Conservation (phyloP, 441 rosid genomes). For the Pelargonium cotyledonis region DNA sequence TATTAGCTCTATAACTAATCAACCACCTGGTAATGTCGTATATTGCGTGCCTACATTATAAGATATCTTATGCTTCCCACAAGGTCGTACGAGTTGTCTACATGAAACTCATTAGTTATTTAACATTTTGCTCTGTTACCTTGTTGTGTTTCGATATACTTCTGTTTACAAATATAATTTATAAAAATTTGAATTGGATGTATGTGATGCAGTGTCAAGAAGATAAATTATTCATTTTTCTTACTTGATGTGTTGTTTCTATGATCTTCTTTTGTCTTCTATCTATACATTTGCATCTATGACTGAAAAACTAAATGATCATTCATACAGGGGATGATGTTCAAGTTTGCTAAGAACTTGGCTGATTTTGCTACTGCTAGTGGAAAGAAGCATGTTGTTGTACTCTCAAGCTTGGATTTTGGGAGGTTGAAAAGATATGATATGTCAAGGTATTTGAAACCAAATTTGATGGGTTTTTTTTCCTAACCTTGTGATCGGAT, state of each 20-base stretch:
- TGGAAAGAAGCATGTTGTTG: slow-evolving; percentile 62
- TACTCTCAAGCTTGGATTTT: slow-evolving; percentile 85
- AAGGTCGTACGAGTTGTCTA: neutral
- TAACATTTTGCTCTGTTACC: neutral
- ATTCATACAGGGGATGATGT: slow-evolving; percentile 61
- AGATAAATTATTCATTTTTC: neutral
- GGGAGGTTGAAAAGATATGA: slow-evolving; percentile 79
- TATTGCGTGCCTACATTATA: no score
- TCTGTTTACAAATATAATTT: no score
- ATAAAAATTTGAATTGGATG: neutral
- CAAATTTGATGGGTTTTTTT: neutral
- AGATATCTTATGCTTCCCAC: no score
- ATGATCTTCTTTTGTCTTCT: neutral
- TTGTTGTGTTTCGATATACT: neutral
- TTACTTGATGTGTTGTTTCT: neutral
- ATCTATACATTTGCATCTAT: neutral
- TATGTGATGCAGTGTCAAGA: neutral
- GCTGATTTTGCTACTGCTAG: slow-evolving; percentile 68
- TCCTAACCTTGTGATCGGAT: no score
- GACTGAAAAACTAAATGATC: slow-evolving; percentile 7
- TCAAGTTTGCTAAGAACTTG: slow-evolving; percentile 64
- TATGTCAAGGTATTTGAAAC: slow-evolving; percentile 49
- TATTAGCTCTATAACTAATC: neutral
- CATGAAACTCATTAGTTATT: neutral
- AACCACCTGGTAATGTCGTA: neutral